phyloP scores from a whole-genome alignment of 169 alveolate species.

The Cryptosporidium felis region DNA sequence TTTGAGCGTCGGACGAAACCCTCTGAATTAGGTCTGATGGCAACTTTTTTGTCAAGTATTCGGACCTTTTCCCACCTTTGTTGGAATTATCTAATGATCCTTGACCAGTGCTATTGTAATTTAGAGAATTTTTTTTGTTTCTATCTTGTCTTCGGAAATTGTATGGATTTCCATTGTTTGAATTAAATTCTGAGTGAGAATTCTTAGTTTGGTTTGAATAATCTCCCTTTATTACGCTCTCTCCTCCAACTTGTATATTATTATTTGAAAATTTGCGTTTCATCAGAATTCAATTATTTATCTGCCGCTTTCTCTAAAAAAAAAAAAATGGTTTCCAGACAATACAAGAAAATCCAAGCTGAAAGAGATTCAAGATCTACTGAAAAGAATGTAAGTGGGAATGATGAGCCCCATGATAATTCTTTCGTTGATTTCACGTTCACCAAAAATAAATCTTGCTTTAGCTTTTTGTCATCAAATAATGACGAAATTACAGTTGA shows the following conservation, averaged over 20 bases:
- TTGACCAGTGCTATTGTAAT: neutral
- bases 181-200: neutral
- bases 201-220: neutral
- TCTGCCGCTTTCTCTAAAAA: neutral
- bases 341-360: neutral
- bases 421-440: neutral
- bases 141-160: neutral
- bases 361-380: neutral
- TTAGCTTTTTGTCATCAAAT: neutral
- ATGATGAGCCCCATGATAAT: neutral
- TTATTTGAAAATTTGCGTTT: conserved; percentile 53
- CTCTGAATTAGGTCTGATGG: neutral
- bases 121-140: neutral
- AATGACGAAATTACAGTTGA: neutral
- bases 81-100: neutral
- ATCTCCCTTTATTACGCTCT: neutral
- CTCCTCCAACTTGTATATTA: conserved; percentile 13
- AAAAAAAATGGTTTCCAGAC: conserved; percentile 22
- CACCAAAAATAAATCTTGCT: neutral
- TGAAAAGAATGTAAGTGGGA: neutral
- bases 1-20: neutral
- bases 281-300: neutral
- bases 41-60: neutral
- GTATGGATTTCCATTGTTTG: neutral
- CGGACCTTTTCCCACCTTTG: neutral